Evolutionary conservation across 73 alveolate species (phyloP).

Genomic region (Blepharisma japonicum): DNA sequence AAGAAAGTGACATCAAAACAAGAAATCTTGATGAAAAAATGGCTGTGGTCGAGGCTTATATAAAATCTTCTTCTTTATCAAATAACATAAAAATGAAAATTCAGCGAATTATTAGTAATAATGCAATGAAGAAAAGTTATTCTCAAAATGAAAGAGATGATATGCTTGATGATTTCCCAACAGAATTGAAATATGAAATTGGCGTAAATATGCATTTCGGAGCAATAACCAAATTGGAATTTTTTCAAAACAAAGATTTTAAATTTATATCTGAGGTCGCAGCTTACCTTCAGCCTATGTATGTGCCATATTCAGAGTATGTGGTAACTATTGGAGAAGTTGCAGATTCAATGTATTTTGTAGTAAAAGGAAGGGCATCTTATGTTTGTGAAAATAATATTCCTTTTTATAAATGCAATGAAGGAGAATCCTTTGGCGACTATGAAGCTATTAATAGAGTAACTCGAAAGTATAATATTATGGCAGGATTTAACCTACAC

Average conservation of each 20-base stretch:
- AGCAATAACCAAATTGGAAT: background rate
- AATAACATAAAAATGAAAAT: background rate
- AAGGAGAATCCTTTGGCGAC: constrained; percentile 12
- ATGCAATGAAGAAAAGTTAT: background rate
- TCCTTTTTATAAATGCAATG: background rate
- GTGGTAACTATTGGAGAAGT: background rate
- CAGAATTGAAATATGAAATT: background rate
- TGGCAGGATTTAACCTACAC: no score
- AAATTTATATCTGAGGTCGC: background rate
- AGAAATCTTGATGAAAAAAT: background rate
- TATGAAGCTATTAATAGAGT: background rate
- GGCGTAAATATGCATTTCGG: background rate
- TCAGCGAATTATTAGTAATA: background rate
- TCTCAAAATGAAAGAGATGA: background rate
- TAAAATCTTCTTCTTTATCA: background rate
- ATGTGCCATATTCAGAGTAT: background rate
- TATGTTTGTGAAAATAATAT: background rate
- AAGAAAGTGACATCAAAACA: background rate
- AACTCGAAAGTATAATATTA: background rate
- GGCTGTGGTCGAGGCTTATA: background rate
- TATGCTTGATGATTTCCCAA: constrained; percentile 1
- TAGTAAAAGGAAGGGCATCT: constrained; percentile 4
- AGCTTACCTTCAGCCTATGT: background rate
- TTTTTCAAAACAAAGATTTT: background rate
- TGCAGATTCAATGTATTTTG: constrained; percentile 23